These are phyloP conservation scores for Datura wrightii DNA, from an alignment of 257 asterid species.

Conservation along the genomic window DNA sequence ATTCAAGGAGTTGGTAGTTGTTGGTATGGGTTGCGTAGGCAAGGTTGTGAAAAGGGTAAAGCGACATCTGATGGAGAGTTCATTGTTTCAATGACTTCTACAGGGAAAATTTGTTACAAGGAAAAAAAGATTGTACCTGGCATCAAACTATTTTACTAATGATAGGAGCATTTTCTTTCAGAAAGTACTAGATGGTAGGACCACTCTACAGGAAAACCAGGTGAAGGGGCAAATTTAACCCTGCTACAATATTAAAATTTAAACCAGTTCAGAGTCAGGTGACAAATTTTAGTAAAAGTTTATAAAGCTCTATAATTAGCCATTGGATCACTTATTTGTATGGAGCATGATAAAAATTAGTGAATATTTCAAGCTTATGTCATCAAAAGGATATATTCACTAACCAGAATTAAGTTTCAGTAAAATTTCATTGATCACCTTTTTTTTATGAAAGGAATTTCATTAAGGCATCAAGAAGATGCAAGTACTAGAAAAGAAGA, in stretches of 20 bases:
- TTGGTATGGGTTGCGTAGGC: neutral
- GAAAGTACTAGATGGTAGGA: neutral
- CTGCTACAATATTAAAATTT: neutral
- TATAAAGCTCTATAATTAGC: neutral
- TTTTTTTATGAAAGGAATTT: neutral
- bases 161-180: constrained; percentile 15
- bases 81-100: constrained; percentile 22
- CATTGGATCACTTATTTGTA: constrained; percentile 25
- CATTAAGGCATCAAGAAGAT: neutral
- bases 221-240: neutral
- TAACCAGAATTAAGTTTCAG: constrained; percentile 6
- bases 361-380: constrained; percentile 11
- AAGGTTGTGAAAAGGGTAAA: neutral
- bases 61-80: constrained; percentile 24
- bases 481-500: neutral
- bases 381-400: neutral
- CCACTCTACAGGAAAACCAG: neutral
- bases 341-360: neutral
- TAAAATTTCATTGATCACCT: neutral
- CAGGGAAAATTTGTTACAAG: neutral
- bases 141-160: neutral
- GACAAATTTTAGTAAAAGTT: neutral
- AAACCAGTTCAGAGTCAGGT: constrained; percentile 1
- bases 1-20: neutral
- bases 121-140: neutral